A percentile compares a stretch with the other conserved stretches of the same genome.
Conservation (phyloP, 345 rosid species). For the Hibiscus syriacus region DNA sequence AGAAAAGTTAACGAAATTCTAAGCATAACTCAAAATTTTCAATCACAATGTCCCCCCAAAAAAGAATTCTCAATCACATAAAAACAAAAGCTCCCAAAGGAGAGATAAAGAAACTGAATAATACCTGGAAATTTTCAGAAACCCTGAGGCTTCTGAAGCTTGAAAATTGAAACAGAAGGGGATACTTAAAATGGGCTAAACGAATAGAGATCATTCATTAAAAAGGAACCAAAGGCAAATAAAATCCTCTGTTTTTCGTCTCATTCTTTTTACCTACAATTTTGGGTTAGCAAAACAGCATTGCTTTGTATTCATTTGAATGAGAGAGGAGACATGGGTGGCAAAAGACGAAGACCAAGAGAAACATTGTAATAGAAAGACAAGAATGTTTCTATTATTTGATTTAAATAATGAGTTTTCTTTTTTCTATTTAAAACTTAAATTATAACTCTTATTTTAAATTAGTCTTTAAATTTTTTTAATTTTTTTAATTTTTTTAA, state of each 20-base stretch:
- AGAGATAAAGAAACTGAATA: conserved; percentile 1
- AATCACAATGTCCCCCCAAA: not conserved
- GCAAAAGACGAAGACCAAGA: conserved; percentile 12
- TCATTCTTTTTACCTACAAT: not conserved
- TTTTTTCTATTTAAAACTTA: no score
- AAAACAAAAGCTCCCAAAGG: not conserved
- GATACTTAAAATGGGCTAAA: not conserved
- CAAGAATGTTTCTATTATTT: no score
- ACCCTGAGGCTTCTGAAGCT: not conserved
- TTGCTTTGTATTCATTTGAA: conserved; percentile 3
- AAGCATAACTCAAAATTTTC: conserved; percentile 6
- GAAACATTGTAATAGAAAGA: not conserved
- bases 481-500: no score
- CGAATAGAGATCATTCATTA: conserved; percentile 7
- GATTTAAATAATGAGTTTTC: no score
- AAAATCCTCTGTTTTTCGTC: conserved; percentile 15
- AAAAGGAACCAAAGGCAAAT: not conserved
- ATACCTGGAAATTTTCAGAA: conserved; percentile 19
- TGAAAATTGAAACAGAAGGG: not conserved
- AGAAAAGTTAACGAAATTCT: not conserved
- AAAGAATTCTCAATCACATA: not conserved
- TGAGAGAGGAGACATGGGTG: conserved; percentile 7
- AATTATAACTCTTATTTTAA: no score
- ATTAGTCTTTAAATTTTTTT: no score
- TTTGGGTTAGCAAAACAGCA: conserved; percentile 11